A percentile compares a stretch with the other conserved stretches of the same genome.
These are phyloP conservation scores for Coemansia sp. DNA, from an alignment of 192 early-diverging fungal species.

Conservation along the genomic window DNA sequence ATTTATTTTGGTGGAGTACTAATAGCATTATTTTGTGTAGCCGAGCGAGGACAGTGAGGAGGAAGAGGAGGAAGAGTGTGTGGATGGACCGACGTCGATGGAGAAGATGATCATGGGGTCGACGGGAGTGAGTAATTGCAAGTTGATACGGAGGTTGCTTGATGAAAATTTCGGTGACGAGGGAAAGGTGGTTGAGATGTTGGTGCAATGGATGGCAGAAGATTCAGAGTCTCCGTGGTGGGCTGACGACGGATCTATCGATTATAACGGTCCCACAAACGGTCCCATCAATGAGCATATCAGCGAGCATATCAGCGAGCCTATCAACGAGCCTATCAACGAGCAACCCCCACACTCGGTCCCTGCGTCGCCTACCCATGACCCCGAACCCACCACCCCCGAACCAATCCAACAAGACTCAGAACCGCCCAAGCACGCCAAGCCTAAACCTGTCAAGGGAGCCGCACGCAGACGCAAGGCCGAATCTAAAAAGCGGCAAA, in stretches of 20 bases:
- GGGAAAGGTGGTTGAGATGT: constrained; percentile 57
- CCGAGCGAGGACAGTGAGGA: constrained; percentile 16
- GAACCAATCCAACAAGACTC: neutral
- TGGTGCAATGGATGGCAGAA: constrained; percentile 51
- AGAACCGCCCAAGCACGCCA: neutral
- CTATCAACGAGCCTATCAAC: neutral
- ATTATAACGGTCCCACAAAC: constrained; percentile 24
- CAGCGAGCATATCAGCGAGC: neutral
- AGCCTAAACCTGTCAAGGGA: constrained; percentile 15
- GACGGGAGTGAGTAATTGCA: constrained; percentile 54
- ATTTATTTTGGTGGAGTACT: neutral
- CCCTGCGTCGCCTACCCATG: no score
- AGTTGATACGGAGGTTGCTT: constrained; percentile 56
- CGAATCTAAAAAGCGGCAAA: constrained; percentile 42
- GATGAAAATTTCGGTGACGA: constrained; percentile 47
- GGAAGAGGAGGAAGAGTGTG: constrained; percentile 2
- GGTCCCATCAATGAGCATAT: neutral
- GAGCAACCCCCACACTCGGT: no score
- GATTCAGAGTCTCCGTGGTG: constrained; percentile 19
- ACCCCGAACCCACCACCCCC: neutral
- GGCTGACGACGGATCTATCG: constrained; percentile 20
- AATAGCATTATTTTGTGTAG: constrained; percentile 1
- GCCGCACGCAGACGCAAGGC: constrained; percentile 29
- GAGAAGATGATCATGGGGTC: constrained; percentile 63
- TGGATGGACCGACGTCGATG: constrained; percentile 9